Conservation (phyloP, 2,329 filamentous ascomycete species). For the Fusarium tupiense region DNA sequence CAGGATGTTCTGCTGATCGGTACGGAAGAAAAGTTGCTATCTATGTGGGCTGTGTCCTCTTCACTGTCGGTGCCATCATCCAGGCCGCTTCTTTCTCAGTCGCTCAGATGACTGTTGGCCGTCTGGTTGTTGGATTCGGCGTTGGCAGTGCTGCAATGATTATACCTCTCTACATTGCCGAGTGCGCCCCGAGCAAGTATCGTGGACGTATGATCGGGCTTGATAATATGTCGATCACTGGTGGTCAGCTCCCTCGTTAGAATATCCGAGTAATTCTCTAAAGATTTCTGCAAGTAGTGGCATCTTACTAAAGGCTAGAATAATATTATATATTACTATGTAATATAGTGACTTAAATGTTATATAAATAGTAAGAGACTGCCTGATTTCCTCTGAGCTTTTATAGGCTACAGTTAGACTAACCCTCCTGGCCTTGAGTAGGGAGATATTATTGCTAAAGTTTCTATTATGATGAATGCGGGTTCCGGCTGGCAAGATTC, state of each 20-base stretch:
- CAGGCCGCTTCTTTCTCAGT: conserved; percentile 42
- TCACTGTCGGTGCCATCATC: conserved; percentile 40
- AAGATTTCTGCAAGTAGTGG: too few relatives aligned
- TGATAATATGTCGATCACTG: conserved; percentile 58
- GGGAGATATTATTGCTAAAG: too few relatives aligned
- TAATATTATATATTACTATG: too few relatives aligned
- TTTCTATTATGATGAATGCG: too few relatives aligned
- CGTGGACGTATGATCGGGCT: conserved; percentile 60
- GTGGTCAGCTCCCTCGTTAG: conserved; percentile 54
- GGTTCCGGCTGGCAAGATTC: too few relatives aligned
- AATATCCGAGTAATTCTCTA: too few relatives aligned
- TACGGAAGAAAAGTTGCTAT: conserved; percentile 43
- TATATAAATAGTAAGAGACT: too few relatives aligned
- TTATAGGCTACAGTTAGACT: too few relatives aligned
- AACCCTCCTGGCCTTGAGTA: too few relatives aligned
- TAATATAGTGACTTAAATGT: too few relatives aligned
- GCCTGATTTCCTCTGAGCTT: too few relatives aligned
- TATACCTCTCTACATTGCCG: conserved; percentile 58
- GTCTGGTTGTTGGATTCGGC: conserved; percentile 59
- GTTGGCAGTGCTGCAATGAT: conserved; percentile 61
- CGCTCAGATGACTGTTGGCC: conserved; percentile 43
- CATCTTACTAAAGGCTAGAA: too few relatives aligned
- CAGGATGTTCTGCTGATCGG: conserved; percentile 39
- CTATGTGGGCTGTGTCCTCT: conserved; percentile 43
- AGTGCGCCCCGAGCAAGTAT: conserved; percentile 59